These are phyloP conservation scores for Astragalus glycyphyllos DNA, from an alignment of 306 rosid genomes.

Conservation along the genomic window DNA sequence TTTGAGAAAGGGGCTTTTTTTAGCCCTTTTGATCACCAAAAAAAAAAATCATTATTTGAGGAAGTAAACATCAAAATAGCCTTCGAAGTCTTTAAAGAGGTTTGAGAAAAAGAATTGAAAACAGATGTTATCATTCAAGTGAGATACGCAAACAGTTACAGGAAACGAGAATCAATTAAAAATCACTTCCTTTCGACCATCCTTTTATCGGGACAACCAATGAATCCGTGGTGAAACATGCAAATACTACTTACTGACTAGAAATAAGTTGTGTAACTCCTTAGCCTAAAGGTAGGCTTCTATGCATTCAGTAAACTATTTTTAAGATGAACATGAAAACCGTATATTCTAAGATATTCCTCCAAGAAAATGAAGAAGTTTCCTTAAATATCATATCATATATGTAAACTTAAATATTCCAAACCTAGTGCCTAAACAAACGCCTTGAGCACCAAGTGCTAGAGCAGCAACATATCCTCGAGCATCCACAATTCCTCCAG, in stretches of 20 bases:
- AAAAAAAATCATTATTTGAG: no score
- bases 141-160: neutral
- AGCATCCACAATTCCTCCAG: constrained; percentile 81
- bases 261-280: neutral
- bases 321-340: neutral
- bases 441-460: constrained; percentile 88
- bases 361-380: neutral
- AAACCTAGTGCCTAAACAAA: constrained; percentile 84
- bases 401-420: neutral
- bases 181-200: neutral
- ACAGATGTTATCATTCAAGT: neutral
- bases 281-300: constrained; percentile 8
- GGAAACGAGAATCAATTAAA: neutral
- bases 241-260: neutral
- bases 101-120: neutral
- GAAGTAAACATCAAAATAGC: neutral
- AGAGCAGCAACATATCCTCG: constrained; percentile 90
- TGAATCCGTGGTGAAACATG: neutral
- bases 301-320: neutral
- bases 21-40: no score
- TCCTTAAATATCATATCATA: neutral
- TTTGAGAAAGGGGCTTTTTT: no score
- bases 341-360: neutral
- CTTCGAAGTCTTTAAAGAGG: neutral
- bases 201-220: neutral